Base-by-base conservation (phyloP, 805 yeast species). In the Myxozyma vanderwaltii region DNA sequence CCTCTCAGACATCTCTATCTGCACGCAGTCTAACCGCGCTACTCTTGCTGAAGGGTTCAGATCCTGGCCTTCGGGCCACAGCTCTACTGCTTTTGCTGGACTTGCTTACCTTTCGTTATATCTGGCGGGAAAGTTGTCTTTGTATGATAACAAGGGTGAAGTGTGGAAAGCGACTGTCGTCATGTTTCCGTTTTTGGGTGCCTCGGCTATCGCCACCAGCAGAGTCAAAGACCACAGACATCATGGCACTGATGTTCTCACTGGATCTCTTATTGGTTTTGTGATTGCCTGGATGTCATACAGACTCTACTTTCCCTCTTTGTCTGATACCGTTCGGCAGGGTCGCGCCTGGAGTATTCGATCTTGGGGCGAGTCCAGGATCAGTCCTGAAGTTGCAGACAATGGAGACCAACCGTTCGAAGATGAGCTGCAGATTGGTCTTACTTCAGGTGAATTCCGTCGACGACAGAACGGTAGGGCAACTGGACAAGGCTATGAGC, bases 151-250 rank as follows among this genome's bases (percentile, higher is more conserved):
- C 17, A 65, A 69, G 15, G 66, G 69, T 24, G 67, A 64, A 26
- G 61, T 64, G 2, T 70, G 69, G 65, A 65, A 68, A 54, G 43
- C 64, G 2, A 29, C 68, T 1, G 4, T 68, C 4, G 62, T 69
- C 13, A 57, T 63, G 57, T 50, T 67, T 10, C 78, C 79, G n/a
- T 24, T 70, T 0, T 67, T 89, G 4, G 79, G 87, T 5, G 97
- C 98, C 0, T 69, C 81, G 0, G 78, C 86, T 63, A 85, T 92
- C 66, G 98, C 97, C 0, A 73, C 89, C 46, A 84, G 94, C 40
- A 81, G 99, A 68, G 89, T 96, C 0, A 86, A 88, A 68, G 99
- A 92, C 74, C 91, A 91, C 74, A 81, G 97, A 71, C 99, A 92
- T 70, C 98, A 92, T 74, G 90, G 89, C 70, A 77, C 88, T 17